Percentiles rank a stretch among this genome's conserved stretches.
phyloP scores from a whole-genome alignment of 2,329 filamentous ascomycete genomes.

The Nothophaeocryptopus gaeumannii region DNA sequence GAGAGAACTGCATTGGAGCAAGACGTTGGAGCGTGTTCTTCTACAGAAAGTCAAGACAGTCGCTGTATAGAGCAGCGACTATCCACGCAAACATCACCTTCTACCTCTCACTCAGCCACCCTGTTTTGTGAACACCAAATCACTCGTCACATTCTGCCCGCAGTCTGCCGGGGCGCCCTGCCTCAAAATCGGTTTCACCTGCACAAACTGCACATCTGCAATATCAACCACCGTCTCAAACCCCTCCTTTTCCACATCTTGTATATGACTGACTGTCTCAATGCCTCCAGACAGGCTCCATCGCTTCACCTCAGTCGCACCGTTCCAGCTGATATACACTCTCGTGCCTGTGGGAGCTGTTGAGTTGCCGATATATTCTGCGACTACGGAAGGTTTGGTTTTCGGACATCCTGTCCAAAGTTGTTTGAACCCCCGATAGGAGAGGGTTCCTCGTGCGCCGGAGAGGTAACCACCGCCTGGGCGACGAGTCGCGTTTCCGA shows the following conservation, averaged over 20 bases:
- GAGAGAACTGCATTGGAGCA: too few relatives aligned
- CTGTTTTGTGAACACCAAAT: constrained; percentile 6
- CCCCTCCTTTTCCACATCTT: constrained; percentile 17
- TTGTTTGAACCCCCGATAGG: constrained; percentile 23
- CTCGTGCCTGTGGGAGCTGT: constrained; percentile 15
- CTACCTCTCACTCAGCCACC: too few relatives aligned
- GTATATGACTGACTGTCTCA: constrained; percentile 11
- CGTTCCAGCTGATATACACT: constrained; percentile 52
- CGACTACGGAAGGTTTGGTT: constrained; percentile 11
- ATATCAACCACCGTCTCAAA: constrained; percentile 23
- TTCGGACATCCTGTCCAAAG: constrained; percentile 22
- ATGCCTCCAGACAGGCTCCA: constrained; percentile 40
- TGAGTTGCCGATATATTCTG: constrained; percentile 3
- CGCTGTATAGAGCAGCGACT: too few relatives aligned
- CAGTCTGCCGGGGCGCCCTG: constrained; percentile 8
- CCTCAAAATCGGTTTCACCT: constrained; percentile 14
- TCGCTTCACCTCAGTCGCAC: constrained; percentile 42
- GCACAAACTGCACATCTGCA: constrained; percentile 16
- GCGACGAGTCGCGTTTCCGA: constrained; percentile 17
- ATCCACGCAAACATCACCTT: too few relatives aligned
- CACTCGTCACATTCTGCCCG: constrained; percentile 8
- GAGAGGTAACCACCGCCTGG: constrained; percentile 10
- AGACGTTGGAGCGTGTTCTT: too few relatives aligned
- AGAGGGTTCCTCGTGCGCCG: constrained; percentile 11
- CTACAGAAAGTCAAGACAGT: too few relatives aligned